Conservation (phyloP, 495 filamentous ascomycete genomes). For the Elaphomyces granulatus region DNA sequence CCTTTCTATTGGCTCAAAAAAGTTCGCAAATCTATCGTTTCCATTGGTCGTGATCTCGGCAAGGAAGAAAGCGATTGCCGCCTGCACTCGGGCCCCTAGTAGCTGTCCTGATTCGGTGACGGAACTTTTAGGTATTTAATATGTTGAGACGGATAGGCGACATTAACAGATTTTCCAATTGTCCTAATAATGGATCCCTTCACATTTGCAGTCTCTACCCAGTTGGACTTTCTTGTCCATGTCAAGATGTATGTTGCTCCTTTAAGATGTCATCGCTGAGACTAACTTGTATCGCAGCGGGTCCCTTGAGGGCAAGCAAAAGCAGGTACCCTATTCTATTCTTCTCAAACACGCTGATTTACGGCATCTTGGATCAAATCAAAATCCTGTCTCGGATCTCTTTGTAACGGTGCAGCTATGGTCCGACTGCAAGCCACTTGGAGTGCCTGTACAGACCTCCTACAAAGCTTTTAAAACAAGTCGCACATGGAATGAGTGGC, state of each 20-base stretch:
- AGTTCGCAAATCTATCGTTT: too few relatives aligned
- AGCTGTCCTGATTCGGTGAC: too few relatives aligned
- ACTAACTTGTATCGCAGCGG: constrained; percentile 38
- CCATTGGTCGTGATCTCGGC: too few relatives aligned
- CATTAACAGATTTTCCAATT: too few relatives aligned
- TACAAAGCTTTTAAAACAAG: constrained; percentile 76
- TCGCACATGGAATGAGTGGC: constrained; percentile 92
- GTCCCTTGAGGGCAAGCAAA: constrained; percentile 74
- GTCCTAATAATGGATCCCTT: constrained; percentile 76
- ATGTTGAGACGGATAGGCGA: too few relatives aligned
- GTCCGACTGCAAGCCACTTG: constrained; percentile 89
- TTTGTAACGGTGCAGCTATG: constrained; percentile 88
- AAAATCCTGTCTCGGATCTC: constrained; percentile 62
- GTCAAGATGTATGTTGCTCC: constrained; percentile 58
- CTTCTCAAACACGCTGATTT: constrained; percentile 65
- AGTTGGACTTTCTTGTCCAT: constrained; percentile 60
- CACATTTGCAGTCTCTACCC: constrained; percentile 77
- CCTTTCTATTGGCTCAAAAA: too few relatives aligned
- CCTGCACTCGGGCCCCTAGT: too few relatives aligned
- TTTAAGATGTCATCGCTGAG: not conserved
- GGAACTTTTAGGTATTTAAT: too few relatives aligned
- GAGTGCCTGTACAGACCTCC: constrained; percentile 78
- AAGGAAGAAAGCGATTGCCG: too few relatives aligned
- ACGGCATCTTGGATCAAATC: constrained; percentile 71
- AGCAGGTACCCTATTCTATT: constrained; percentile 61